Evolutionary conservation across 2,329 filamentous ascomycete genomes (phyloP), one percentile per base, ranked within the genome.

Genomic region (Stemphylium vesicarium): DNA sequence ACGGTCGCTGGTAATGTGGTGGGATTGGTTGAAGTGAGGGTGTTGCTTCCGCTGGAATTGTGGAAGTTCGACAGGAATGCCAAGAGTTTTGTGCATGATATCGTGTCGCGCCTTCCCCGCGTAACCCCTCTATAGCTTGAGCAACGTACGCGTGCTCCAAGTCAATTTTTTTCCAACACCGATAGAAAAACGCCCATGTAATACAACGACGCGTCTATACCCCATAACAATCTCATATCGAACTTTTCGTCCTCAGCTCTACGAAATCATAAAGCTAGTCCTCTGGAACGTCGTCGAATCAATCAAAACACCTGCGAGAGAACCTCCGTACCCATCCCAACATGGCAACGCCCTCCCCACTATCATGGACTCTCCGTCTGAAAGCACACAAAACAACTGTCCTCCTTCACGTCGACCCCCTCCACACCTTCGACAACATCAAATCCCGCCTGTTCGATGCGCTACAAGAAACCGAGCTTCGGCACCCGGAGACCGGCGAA

Each of bases 341-440:
- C n/a, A 71, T 67, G 63, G 50, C 64, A 3, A 50, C 52, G 3
- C 69, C 72, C 3, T 58, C 63, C 4, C 64, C 73, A 4, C 57
- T 58, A 52, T 71, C 72, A 15, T 75, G 71, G 71, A 81, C 78
- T 1, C 72, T 82, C 26, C 78, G 79, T 53, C 75, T 82, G 63
- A 82, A 82, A 62, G 68, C 77, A 48, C 67, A 75, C 65, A 77
- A 75, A 42, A 79, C 75, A 29, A 82, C 80, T 31, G 65, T 82
- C 56, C 65, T 82, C 37, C 73, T 82, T 0, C 78, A 81, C 68
- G 68, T 75, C 61, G 75, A 80, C 46, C 78, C 78, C 0, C 70
- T 80, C 5, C 65, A 75, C 49, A 71, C 73, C 43, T 74, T 82
- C 50, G 38, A 61, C 12, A 65, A 68, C 1, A 66, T 82, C 18